Evolutionary conservation across 371 early-diverging fungal genomes (phyloP).

Genomic region (Lichtheimia hyalospora): DNA sequence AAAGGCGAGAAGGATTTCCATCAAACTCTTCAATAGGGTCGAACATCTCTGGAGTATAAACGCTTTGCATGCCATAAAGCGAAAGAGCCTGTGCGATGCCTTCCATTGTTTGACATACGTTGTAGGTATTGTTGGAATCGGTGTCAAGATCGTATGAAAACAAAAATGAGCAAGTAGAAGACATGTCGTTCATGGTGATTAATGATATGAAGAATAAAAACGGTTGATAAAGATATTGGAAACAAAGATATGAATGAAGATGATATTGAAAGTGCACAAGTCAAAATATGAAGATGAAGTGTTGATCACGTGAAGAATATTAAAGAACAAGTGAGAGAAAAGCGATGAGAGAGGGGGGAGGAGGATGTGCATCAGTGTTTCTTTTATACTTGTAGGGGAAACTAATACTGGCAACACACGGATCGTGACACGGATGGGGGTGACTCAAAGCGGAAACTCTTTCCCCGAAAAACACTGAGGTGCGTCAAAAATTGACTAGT

Average conservation of each 20-base stretch:
- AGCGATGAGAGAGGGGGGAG: not conserved
- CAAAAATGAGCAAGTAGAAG: not conserved
- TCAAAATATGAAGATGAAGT: not conserved
- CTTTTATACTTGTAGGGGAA: not conserved
- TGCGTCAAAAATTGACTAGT: too few relatives aligned
- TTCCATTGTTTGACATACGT: too few relatives aligned
- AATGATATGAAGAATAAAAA: too few relatives aligned
- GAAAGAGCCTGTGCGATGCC: not conserved
- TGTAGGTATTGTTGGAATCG: not conserved
- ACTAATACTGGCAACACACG: too few relatives aligned
- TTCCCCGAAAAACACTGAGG: too few relatives aligned
- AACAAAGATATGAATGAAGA: not conserved
- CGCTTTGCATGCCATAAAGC: too few relatives aligned
- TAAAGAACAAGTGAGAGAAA: not conserved
- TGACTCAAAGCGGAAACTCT: too few relatives aligned
- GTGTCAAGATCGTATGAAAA: not conserved
- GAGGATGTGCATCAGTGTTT: not conserved
- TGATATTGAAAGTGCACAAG: not conserved
- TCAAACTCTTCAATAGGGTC: constrained; percentile 1
- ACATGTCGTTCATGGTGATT: too few relatives aligned
- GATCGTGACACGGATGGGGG: too few relatives aligned
- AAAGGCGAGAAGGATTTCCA: constrained; percentile 1
- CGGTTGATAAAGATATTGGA: too few relatives aligned
- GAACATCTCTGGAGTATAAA: not conserved
- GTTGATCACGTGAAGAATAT: not conserved